Percentiles rank a stretch among this genome's conserved stretches.
Evolutionary conservation across 768 basidiomycete species (phyloP).

Genomic region (Tulasnella sp.): DNA sequence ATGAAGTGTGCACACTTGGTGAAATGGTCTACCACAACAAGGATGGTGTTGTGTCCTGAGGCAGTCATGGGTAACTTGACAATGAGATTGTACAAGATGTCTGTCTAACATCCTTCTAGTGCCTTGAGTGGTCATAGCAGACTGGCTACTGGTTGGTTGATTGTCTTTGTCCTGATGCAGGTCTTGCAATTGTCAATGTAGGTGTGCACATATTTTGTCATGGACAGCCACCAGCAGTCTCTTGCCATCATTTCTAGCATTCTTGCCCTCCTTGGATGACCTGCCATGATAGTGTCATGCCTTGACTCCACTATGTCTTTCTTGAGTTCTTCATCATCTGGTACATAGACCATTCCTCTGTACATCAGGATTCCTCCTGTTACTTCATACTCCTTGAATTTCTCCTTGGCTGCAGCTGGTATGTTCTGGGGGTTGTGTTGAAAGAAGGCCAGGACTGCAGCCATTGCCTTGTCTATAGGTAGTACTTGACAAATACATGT

Average conservation of each 20-base stretch:
- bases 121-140: conserved; percentile 20
- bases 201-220: conserved; percentile 17
- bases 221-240: conserved; percentile 21
- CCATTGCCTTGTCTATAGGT: neutral
- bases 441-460: too few relatives aligned
- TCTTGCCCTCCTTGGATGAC: conserved; percentile 18
- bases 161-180: conserved; percentile 20
- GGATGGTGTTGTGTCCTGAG: neutral
- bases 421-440: too few relatives aligned
- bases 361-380: too few relatives aligned
- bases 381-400: too few relatives aligned
- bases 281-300: neutral
- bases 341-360: neutral
- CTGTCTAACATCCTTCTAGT: conserved; percentile 22
- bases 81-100: conserved; percentile 23
- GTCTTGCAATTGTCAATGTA: conserved; percentile 23
- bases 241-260: conserved; percentile 18
- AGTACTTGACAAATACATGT: neutral
- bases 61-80: neutral
- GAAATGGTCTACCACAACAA: conserved; percentile 4
- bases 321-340: neutral
- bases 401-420: too few relatives aligned
- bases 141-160: conserved; percentile 17
- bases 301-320: neutral
- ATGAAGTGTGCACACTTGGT: conserved; percentile 1